Base-by-base conservation (phyloP, 345 rosid species). In the Psidium friedrichsthalianum region DNA sequence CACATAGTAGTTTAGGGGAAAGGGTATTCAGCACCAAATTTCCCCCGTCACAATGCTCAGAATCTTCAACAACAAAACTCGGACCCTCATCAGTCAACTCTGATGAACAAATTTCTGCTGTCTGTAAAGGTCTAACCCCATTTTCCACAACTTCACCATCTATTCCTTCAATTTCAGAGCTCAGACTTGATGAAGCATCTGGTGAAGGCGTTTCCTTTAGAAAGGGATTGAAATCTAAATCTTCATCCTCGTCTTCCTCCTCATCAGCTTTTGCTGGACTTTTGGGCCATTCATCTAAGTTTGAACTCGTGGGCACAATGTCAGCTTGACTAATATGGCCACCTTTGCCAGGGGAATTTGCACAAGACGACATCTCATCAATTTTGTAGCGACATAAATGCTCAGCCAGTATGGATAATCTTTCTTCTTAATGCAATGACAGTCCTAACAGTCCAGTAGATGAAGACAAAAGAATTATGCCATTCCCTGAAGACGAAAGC, bases 151-250 rank as follows among this genome's bases (percentile, higher is more conserved):
- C 82, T 14, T 89, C 90, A 53, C 90, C 93, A 59, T 92, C 94
- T 13, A 90, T 82, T 47, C 87, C 92, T 90, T 94, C 95, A 40
- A 92, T 85, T 86, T 93, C 96, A 44, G 98, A 97, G 92, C 98
- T 95, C 88, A 95, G 86, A 90, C 98, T 95, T 4, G 99, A 97
- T 78, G 99, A 97, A 86, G 95, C 92, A 82, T 95, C 95, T 5
- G 91, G 96, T 6, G 98, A 94, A 80, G 91, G 94, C 27, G 93
- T 87, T 82, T 88, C 96, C 90, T 94, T 95, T 5, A 94, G 83
- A 89, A 93, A 93, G 29, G 98, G 98, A 88, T 97, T 95, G 88
- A 97, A 95, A 90, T 95, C 98, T 10, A 92, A 88, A 87, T 96
- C 98, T 87, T 94, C 98, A 49, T 94, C 98, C 84, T 89, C 91